Evolutionary conservation across 305 asterid species (phyloP), one percentile per base, ranked within the genome.

Genomic region (Solanum hybrid): DNA sequence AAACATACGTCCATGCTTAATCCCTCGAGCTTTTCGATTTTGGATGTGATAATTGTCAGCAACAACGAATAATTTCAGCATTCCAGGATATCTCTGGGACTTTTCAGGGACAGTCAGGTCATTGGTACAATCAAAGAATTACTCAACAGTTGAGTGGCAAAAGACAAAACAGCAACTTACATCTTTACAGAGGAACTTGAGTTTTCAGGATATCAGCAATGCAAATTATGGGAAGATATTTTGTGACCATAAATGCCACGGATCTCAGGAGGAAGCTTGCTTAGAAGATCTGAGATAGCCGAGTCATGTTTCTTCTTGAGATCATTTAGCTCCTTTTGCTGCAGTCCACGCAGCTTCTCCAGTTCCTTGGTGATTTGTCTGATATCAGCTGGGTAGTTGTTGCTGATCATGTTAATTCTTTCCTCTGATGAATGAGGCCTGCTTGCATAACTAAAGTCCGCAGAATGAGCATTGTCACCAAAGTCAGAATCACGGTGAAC

Each of bases 301-400:
- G 85, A 61, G 78, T 95, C 97, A 84, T 98, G 99, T 91, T 95
- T 97, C 95, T 92, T 91, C 93, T 91, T 94, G 24, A 97, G 93
- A 73, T 97, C 98, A 40, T 92, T 92, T 4, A 95, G 91, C 94
- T 98, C 99, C 90, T 90, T 94, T 90, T 87, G 91, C 91, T 98
- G 99, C 92, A 93, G 95, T 80, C 89, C 93, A 87, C 95, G 61
- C 37, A 96, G 90, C 91, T 92, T 93, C 93, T 94, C 96, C 13
- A 98, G 95, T 93, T 96, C 94, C 90, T 93, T 91, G 6, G 91
- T 92, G 34, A 93, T 89, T 33, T 83, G 87, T 87, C 78, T 89
- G 79, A 95, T 40, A 87, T 86, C 95, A 79, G 91, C 91, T 28
- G 95, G 87, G 75, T 91, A 92, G 31, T 79, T 64, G 61, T 92